Base-by-base conservation (phyloP, 164 flowering plant species). In the Chloranthus sessilifolius region DNA sequence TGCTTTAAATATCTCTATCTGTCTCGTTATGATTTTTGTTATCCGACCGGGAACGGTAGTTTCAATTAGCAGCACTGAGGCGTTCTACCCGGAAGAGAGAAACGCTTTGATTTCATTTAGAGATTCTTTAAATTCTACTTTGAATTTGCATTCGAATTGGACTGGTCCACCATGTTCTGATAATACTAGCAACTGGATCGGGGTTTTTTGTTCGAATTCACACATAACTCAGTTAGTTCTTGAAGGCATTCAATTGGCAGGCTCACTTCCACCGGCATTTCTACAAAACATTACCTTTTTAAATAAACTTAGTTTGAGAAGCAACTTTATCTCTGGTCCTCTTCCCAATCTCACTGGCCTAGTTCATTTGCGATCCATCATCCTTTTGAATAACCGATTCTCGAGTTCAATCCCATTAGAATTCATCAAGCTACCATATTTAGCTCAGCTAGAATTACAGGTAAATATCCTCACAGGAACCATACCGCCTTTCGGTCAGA, bases 401-500 rank as follows among this genome's bases (percentile, higher is more conserved):
- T 47, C 47, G n/a, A 46, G 61, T 49, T 26, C 54, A 5, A 58
- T 58, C 30, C 61, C 61, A 1, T n/a, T 20, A 15, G 47, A 58
- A 12, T 58, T 27, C 30, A 38, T 29, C 5, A 3, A 30, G 5
- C 16, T 58, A 24, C 55, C 38, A 21, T 12, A 41, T 31, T 47
- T 58, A 9, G 8, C n/a, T 5, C n/a, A n/a, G 55, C 47, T 58
- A 39, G 47, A 48, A 17, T 39, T 58, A 8, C 47, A 58, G 25
- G 54, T 37, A 15, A 58, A 58, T 31, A 11, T 5, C 0, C 54
- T 58, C 3, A 39, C 33, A 4, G 48, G 61, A 24, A 41, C 10
- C 4, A 48, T 58, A 21, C 61, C 55, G 7, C 61, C 61, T 3
- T 58, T 58, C 38, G 42, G 41, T 58, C 61, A 58, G 37, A 4